Percentiles rank a stretch among this genome's conserved stretches.
phyloP scores from a whole-genome alignment of 2,329 filamentous ascomycete genomes.

The Penicillium palitans region DNA sequence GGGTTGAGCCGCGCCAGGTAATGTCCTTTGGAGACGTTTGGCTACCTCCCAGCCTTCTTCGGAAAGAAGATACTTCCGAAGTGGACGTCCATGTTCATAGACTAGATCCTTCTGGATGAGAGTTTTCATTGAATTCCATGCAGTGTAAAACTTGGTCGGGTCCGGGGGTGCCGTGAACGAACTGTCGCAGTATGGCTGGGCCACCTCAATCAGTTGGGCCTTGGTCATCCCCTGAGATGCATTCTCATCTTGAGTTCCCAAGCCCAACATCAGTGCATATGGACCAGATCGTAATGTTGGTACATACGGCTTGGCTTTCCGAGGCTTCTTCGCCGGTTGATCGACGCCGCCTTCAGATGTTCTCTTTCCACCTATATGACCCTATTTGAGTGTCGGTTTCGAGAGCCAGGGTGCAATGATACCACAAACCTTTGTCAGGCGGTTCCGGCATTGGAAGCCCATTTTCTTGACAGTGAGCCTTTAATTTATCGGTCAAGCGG shows the following conservation, averaged over 20 bases:
- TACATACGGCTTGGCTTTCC: conserved; percentile 65
- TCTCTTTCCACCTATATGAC: conserved; percentile 31
- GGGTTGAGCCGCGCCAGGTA: conserved; percentile 25
- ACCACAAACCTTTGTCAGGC: conserved; percentile 46
- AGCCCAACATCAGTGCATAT: conserved; percentile 69
- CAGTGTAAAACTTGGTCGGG: conserved; percentile 70
- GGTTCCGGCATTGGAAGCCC: conserved; percentile 67
- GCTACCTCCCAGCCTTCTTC: conserved; percentile 78
- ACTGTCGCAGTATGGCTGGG: conserved; percentile 70
- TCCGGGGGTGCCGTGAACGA: conserved; percentile 70
- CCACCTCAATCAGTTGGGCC: conserved; percentile 64
- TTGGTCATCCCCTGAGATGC: conserved; percentile 64
- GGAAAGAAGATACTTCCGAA: conserved; percentile 68
- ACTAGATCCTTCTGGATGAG: conserved; percentile 72
- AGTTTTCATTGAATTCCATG: conserved; percentile 81
- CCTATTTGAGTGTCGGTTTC: conserved; percentile 14
- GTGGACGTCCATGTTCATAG: conserved; percentile 67
- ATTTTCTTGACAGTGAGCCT: conserved; percentile 63
- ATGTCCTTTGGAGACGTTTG: conserved; percentile 60
- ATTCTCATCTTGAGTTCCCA: conserved; percentile 61
- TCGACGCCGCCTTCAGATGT: conserved; percentile 32
- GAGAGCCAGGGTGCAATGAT: conserved; percentile 10
- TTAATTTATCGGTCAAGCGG: conserved; percentile 61
- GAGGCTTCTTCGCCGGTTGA: conserved; percentile 56
- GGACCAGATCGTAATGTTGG: conserved; percentile 70